Percentiles rank a stretch among this genome's conserved stretches.
These are phyloP conservation scores for Cordyceps tenuipes DNA, from an alignment of 2,329 filamentous ascomycete species.

Conservation along the genomic window DNA sequence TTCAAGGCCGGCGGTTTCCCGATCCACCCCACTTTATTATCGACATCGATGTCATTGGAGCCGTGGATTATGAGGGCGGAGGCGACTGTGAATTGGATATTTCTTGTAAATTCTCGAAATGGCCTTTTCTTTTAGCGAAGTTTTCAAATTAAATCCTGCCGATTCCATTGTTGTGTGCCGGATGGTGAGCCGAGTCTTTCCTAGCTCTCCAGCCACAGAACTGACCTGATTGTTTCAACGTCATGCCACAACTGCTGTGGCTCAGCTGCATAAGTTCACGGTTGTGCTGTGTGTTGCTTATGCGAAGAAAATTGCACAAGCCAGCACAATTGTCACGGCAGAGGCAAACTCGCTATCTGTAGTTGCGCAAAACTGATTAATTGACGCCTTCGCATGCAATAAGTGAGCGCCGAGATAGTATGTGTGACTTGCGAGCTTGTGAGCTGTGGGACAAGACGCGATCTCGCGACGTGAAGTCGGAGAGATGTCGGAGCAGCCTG, in stretches of 20 bases:
- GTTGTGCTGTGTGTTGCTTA: background rate
- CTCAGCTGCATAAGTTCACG: background rate
- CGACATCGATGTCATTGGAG: background rate
- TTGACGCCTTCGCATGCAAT: background rate
- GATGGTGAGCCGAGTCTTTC: background rate
- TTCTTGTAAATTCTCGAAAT: background rate
- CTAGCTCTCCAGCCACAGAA: background rate
- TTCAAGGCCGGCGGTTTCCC: conserved; percentile 14
- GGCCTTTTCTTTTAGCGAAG: too few species aligned
- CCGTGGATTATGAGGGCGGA: background rate
- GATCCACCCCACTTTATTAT: conserved; percentile 15
- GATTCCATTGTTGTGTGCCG: background rate
- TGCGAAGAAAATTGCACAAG: background rate
- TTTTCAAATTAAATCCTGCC: too few species aligned
- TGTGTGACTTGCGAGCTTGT: background rate
- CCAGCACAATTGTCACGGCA: background rate
- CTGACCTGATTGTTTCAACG: background rate
- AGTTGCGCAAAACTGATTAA: background rate
- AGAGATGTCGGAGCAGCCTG: background rate
- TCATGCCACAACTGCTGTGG: conserved; percentile 5
- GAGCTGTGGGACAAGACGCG: conserved; percentile 5
- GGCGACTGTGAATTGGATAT: background rate
- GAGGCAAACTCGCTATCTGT: background rate
- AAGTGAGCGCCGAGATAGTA: background rate
- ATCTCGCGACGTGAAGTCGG: background rate